Percentiles rank a stretch among this genome's conserved stretches.
These are phyloP conservation scores for Euphorbia schlechtendalii DNA, from an alignment of 441 rosid species.

Conservation along the genomic window DNA sequence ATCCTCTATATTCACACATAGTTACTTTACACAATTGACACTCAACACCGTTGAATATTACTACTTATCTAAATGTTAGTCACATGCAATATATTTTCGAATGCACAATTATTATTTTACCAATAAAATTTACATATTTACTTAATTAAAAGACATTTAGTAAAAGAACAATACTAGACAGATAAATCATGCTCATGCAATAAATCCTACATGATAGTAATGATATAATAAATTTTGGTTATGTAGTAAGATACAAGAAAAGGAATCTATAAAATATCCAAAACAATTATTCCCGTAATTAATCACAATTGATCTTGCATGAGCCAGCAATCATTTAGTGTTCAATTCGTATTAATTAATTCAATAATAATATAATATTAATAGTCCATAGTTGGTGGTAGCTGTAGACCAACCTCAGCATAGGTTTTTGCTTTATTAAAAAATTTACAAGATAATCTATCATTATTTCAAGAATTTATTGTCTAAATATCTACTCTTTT, in stretches of 20 bases:
- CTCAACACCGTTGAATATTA: too few relatives aligned
- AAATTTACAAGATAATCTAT: not conserved
- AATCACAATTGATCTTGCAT: not conserved
- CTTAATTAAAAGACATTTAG: too few relatives aligned
- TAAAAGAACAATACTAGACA: too few relatives aligned
- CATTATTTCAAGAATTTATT: not conserved
- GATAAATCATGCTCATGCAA: too few relatives aligned
- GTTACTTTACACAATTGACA: too few relatives aligned
- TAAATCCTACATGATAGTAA: too few relatives aligned
- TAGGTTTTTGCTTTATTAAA: not conserved
- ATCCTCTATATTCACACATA: too few relatives aligned
- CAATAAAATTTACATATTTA: too few relatives aligned
- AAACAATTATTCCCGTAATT: not conserved
- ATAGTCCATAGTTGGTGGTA: slow-evolving; percentile 3
- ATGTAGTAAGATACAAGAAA: not conserved
- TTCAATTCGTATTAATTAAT: not conserved
- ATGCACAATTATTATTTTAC: too few relatives aligned
- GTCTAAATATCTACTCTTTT: not conserved
- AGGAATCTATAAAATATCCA: not conserved
- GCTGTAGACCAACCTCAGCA: not conserved
- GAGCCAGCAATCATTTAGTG: not conserved
- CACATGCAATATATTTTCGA: too few relatives aligned
- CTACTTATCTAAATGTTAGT: too few relatives aligned
- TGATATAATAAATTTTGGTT: too few relatives aligned
- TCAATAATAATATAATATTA: not conserved